A percentile compares a stretch with the other conserved stretches of the same genome.
Evolutionary conservation across 106 monocot species (phyloP).

Genomic region (Xerophyta viscosa): DNA sequence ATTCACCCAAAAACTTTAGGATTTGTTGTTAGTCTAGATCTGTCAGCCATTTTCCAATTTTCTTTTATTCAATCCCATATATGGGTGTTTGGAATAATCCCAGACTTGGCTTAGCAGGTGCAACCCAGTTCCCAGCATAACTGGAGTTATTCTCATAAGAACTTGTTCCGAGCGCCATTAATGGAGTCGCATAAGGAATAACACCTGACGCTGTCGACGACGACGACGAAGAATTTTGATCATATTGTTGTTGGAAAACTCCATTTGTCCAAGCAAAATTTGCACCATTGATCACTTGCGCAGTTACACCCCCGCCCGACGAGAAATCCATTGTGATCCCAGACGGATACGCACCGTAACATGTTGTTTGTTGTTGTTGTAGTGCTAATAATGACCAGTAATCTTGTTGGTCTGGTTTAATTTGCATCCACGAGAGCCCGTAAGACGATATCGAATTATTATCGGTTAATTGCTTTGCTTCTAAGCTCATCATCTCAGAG

Average conservation of each 20-base stretch:
- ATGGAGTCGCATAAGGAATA: conserved; percentile 46
- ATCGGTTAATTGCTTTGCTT: conserved; percentile 1
- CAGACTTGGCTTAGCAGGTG: conserved; percentile 47
- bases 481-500: conserved; percentile 25
- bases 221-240: neutral
- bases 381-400: conserved; percentile 68
- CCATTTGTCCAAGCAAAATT: conserved; percentile 30
- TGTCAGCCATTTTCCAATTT: conserved; percentile 1
- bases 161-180: conserved; percentile 17
- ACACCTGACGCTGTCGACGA: no score
- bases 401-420: conserved; percentile 31
- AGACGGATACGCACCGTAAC: conserved; percentile 33
- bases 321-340: conserved; percentile 53
- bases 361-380: conserved; percentile 43
- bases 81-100: conserved; percentile 62
- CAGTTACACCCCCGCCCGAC: neutral
- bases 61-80: conserved; percentile 50
- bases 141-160: conserved; percentile 8
- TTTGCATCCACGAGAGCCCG: conserved; percentile 29
- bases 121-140: conserved; percentile 18
- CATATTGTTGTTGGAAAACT: conserved; percentile 19
- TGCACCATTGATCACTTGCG: conserved; percentile 15
- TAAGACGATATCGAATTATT: conserved; percentile 15
- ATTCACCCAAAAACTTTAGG: conserved; percentile 18
- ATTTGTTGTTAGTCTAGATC: conserved; percentile 23